Percentiles rank a stretch among this genome's conserved stretches.
phyloP scores from a whole-genome alignment of 2,329 filamentous ascomycete genomes.

The Chrysoporthe deuterocubensis region DNA sequence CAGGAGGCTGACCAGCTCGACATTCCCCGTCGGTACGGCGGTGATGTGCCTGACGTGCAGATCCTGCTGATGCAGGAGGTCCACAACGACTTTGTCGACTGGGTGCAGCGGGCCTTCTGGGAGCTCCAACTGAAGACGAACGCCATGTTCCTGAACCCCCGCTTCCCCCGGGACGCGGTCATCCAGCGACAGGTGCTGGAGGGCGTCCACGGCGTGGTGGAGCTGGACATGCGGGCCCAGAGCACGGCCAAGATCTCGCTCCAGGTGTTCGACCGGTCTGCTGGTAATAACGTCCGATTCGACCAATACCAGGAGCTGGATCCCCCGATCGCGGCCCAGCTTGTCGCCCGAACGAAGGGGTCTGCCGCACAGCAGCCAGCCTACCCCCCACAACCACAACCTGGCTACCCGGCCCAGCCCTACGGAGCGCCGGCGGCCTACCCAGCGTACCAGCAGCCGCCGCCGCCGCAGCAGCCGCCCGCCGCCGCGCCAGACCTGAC shows the following conservation, averaged over 20 bases:
- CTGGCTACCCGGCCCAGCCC: constrained; percentile 37
- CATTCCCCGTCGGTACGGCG: constrained; percentile 72
- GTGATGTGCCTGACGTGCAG: constrained; percentile 86
- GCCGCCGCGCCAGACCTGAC: constrained; percentile 56
- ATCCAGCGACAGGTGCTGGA: constrained; percentile 85
- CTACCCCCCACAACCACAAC: constrained; percentile 35
- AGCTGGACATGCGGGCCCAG: constrained; percentile 73
- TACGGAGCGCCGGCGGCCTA: constrained; percentile 34
- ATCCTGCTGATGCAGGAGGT: constrained; percentile 81
- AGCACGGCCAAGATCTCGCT: constrained; percentile 74
- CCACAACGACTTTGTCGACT: constrained; percentile 77
- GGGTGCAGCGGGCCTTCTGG: constrained; percentile 78
- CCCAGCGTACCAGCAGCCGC: constrained; percentile 38
- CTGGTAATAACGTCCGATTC: constrained; percentile 78
- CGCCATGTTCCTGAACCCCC: constrained; percentile 77
- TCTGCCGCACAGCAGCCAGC: constrained; percentile 31
- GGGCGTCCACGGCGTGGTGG: constrained; percentile 83
- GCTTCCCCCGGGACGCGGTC: constrained; percentile 77
- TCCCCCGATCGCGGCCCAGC: constrained; percentile 75
- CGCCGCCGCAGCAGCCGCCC: constrained; percentile 36
- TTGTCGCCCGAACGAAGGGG: constrained; percentile 74
- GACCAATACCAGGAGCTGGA: constrained; percentile 88
- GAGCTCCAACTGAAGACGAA: constrained; percentile 74
- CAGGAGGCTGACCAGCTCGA: constrained; percentile 65
- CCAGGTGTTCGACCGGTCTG: constrained; percentile 82